Conservation (phyloP, 2,329 filamentous ascomycete genomes). For the Leptodontidium sp. region DNA sequence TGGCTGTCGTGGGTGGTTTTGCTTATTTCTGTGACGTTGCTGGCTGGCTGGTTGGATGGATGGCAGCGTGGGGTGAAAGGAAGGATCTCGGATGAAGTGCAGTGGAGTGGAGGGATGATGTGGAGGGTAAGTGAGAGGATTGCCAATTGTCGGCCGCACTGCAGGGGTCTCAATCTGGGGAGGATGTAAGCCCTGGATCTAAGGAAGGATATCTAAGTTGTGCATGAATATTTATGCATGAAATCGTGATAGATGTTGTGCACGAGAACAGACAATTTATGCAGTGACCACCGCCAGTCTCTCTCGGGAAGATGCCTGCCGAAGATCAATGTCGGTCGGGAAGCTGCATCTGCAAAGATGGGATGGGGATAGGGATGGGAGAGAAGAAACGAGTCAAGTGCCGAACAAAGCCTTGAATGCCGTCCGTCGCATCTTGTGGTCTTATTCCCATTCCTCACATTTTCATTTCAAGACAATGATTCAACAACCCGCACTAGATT, state of each 20-base stretch:
- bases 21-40: slow-evolving; percentile 12
- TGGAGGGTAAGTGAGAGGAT: not conserved
- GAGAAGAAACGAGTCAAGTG: slow-evolving; percentile 11
- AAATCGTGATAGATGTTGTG: slow-evolving; percentile 11
- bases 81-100: slow-evolving; percentile 1
- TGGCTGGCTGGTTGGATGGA: not conserved
- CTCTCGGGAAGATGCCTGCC: slow-evolving; percentile 7
- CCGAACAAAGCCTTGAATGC: slow-evolving; percentile 6
- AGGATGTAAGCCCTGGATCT: not conserved
- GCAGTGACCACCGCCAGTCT: not conserved
- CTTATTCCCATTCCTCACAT: slow-evolving; percentile 1
- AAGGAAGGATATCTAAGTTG: not conserved
- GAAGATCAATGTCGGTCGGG: not conserved
- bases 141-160: not conserved
- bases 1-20: not conserved
- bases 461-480: not conserved
- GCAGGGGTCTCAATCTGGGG: not conserved
- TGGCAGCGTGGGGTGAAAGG: not conserved
- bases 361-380: slow-evolving; percentile 10
- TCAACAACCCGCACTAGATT: not conserved
- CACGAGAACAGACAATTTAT: slow-evolving; percentile 12
- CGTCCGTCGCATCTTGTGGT: not conserved
- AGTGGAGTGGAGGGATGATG: slow-evolving; percentile 1
- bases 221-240: slow-evolving; percentile 11
- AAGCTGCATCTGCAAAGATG: not conserved